Conservation (phyloP, 306 rosid genomes). For the Biancaea sappan region DNA sequence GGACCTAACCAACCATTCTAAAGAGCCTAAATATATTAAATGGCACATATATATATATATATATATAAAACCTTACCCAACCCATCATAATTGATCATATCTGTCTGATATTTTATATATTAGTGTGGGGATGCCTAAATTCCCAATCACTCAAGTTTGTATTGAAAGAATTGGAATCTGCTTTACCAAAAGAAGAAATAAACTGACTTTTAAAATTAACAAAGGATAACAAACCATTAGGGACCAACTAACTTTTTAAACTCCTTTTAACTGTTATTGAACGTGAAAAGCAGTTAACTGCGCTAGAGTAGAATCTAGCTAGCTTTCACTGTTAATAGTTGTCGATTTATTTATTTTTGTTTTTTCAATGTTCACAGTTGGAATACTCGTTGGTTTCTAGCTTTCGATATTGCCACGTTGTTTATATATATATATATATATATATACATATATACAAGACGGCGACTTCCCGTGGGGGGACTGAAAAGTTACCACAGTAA, state of each 20-base stretch:
- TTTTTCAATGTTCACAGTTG: not conserved
- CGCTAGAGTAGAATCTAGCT: not conserved
- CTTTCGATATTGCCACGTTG: not conserved
- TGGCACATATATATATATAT: not conserved
- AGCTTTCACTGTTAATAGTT: not conserved
- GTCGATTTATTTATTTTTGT: not conserved
- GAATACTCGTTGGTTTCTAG: not conserved
- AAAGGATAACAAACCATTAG: not conserved
- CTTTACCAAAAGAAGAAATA: conserved; percentile 33
- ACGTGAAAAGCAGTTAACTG: not conserved
- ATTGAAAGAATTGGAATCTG: conserved; percentile 36
- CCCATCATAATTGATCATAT: not conserved
- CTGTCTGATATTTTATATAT: not conserved
- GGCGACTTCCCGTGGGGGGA: not conserved
- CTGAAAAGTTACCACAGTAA: not conserved
- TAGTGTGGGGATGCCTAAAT: conserved; percentile 10
- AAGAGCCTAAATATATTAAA: conserved; percentile 11
- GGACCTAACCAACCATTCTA: conserved; percentile 24
- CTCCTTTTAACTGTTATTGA: not conserved
- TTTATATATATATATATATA: too few species aligned
- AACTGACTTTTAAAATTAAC: conserved; percentile 16
- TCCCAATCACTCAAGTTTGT: conserved; percentile 19
- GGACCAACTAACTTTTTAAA: not conserved
- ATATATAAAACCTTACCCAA: not conserved
- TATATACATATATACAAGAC: too few species aligned